Conservation (phyloP, 306 rosid genomes). For the Vigna mungo region DNA sequence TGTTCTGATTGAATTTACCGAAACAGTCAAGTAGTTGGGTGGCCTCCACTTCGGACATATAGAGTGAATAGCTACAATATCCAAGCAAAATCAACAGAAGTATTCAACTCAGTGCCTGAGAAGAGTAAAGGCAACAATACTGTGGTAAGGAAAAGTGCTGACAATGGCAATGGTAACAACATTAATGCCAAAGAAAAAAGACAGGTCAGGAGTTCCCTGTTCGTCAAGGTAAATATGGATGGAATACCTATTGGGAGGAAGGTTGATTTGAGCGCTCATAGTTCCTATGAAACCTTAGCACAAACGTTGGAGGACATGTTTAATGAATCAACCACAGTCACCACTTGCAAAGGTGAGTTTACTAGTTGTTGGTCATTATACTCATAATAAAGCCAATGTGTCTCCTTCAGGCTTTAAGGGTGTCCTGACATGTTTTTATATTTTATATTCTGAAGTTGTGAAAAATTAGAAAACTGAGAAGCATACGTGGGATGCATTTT, state of each 20-base stretch:
- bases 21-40: slow-evolving; percentile 92
- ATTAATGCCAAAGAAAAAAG: slow-evolving; percentile 57
- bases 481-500: neutral
- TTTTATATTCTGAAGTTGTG: slow-evolving; percentile 10
- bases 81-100: slow-evolving; percentile 70
- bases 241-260: slow-evolving; percentile 91
- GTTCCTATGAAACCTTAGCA: slow-evolving; percentile 77
- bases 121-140: slow-evolving; percentile 51
- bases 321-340: slow-evolving; percentile 56
- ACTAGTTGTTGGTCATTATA: slow-evolving; percentile 1
- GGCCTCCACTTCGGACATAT: slow-evolving; percentile 89
- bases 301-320: slow-evolving; percentile 85
- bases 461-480: neutral
- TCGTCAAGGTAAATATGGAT: slow-evolving; percentile 94
- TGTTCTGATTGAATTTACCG: slow-evolving; percentile 47
- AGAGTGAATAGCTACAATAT: slow-evolving; percentile 80
- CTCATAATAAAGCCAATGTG: slow-evolving; percentile 20
- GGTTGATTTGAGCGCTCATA: slow-evolving; percentile 83
- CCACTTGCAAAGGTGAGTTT: slow-evolving; percentile 62
- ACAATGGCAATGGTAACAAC: slow-evolving; percentile 50
- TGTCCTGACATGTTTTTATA: slow-evolving; percentile 5
- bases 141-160: slow-evolving; percentile 45
- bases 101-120: slow-evolving; percentile 53
- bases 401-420: neutral
- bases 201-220: slow-evolving; percentile 57